These are phyloP conservation scores for Petunia axillaris DNA, from an alignment of 257 asterid genomes.

Conservation along the genomic window DNA sequence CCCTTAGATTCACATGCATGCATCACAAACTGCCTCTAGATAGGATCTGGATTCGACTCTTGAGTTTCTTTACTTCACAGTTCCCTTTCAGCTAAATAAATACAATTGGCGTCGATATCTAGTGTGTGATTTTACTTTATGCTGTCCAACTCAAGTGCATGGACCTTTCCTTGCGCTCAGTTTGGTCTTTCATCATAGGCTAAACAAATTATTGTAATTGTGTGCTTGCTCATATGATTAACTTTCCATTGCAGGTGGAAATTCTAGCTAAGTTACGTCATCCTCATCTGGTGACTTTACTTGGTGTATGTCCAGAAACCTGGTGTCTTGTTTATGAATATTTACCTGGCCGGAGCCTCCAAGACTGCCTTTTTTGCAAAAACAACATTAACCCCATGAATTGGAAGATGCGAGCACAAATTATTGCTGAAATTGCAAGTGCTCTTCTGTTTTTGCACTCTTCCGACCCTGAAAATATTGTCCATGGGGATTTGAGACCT, in stretches of 20 bases:
- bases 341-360: slow-evolving; percentile 71
- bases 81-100: not conserved
- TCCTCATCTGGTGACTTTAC: slow-evolving; percentile 61
- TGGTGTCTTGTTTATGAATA: slow-evolving; percentile 75
- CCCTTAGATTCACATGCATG: not conserved
- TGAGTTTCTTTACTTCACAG: slow-evolving; percentile 4
- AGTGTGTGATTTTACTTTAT: not conserved
- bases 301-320: slow-evolving; percentile 75
- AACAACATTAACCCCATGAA: slow-evolving; percentile 47
- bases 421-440: slow-evolving; percentile 65
- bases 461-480: slow-evolving; percentile 42
- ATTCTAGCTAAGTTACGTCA: slow-evolving; percentile 56
- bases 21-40: slow-evolving; percentile 4
- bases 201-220: not conserved
- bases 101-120: not conserved
- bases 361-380: slow-evolving; percentile 47
- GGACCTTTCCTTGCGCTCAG: slow-evolving; percentile 2
- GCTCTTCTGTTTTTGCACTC: slow-evolving; percentile 72
- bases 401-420: slow-evolving; percentile 70
- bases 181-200: slow-evolving; percentile 23
- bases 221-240: slow-evolving; percentile 20
- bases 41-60: slow-evolving; percentile 15
- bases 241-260: slow-evolving; percentile 53
- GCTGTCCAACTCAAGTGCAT: slow-evolving; percentile 6
- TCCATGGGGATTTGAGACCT: slow-evolving; percentile 79